Evolutionary conservation across 116 monocot genomes (phyloP).

Genomic region (Thalassia testudinum): DNA sequence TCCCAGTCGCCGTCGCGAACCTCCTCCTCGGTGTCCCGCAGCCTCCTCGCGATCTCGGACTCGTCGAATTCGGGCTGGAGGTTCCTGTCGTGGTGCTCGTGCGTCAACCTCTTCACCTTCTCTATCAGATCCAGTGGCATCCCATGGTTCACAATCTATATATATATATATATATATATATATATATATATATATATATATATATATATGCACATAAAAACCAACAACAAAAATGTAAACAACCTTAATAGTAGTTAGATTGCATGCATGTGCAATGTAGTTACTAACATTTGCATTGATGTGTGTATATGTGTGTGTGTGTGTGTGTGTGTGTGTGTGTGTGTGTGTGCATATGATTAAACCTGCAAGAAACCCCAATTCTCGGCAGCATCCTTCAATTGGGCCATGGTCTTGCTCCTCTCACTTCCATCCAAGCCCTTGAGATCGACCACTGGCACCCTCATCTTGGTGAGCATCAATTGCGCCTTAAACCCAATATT

Average conservation of each 20-base stretch:
- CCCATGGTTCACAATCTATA: conserved; percentile 37
- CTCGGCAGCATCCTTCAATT: conserved; percentile 17
- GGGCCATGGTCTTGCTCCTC: conserved; percentile 12
- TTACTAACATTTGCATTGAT: too few relatives aligned
- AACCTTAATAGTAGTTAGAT: too few relatives aligned
- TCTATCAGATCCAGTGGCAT: conserved; percentile 50
- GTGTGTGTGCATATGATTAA: background rate
- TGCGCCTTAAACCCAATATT: too few relatives aligned
- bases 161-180: background rate
- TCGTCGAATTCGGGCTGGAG: conserved; percentile 34
- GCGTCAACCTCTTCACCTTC: conserved; percentile 45
- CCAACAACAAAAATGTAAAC: background rate
- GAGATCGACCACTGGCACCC: conserved; percentile 21
- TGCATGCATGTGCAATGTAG: too few relatives aligned
- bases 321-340: too few relatives aligned
- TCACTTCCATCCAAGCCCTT: conserved; percentile 8
- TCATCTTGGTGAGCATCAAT: too few relatives aligned
- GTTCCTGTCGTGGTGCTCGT: conserved; percentile 37
- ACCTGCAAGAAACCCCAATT: conserved; percentile 36
- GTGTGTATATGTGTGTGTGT: too few relatives aligned
- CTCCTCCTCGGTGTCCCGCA: conserved; percentile 11
- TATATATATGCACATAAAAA: too few relatives aligned
- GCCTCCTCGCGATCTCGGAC: conserved; percentile 26
- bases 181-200: background rate
- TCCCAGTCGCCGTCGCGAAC: conserved; percentile 46